Conservation (phyloP, 441 rosid species). For the Iberis amara region DNA sequence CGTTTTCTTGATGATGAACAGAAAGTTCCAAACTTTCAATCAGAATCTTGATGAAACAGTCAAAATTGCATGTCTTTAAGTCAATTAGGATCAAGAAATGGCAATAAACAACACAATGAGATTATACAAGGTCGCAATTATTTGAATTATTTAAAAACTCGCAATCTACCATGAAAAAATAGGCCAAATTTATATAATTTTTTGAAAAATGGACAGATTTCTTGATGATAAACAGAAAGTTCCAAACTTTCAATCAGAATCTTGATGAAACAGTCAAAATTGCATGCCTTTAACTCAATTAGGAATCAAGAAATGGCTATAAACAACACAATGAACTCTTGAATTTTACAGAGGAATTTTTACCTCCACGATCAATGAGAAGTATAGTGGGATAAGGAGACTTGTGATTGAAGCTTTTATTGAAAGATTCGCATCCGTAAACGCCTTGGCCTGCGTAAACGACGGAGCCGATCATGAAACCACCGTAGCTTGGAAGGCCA, state of each 20-base stretch:
- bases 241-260: neutral
- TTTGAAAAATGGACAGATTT: too few relatives aligned
- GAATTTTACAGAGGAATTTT: neutral
- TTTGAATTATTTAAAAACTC: too few relatives aligned
- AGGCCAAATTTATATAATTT: too few relatives aligned
- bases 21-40: neutral
- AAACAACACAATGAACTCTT: neutral
- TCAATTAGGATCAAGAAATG: neutral
- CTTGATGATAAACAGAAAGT: too few relatives aligned
- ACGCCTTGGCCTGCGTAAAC: conserved; percentile 48
- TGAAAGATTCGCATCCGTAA: conserved; percentile 53
- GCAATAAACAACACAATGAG: neutral
- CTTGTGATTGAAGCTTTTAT: conserved; percentile 46
- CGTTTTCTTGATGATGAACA: too few relatives aligned
- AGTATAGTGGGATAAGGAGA: conserved; percentile 49
- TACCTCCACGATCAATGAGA: conserved; percentile 90
- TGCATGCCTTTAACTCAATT: too few relatives aligned
- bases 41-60: neutral
- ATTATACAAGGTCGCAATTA: too few relatives aligned
- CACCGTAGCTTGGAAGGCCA: conserved; percentile 74
- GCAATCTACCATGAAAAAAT: too few relatives aligned
- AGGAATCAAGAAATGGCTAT: neutral
- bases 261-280: neutral
- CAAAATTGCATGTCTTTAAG: too few relatives aligned
- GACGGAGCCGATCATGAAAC: conserved; percentile 63